Conservation (phyloP, 2,329 filamentous ascomycete species). For the Colletotrichum tamarilloi region DNA sequence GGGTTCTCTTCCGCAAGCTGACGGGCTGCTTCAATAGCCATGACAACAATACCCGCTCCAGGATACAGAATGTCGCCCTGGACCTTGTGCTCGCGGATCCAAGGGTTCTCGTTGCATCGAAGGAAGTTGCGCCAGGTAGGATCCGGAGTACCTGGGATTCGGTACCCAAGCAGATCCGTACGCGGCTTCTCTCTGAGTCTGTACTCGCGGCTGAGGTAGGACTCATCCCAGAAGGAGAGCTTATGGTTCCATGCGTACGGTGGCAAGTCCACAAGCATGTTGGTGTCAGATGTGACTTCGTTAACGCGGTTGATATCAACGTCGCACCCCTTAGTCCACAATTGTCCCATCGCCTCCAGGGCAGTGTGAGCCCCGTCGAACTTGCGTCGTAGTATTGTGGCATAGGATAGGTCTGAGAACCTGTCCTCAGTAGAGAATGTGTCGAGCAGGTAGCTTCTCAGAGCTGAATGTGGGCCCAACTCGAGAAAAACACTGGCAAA, state of each 20-base stretch:
- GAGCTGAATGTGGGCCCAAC: slow-evolving; percentile 27
- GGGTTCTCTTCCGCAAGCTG: slow-evolving; percentile 29
- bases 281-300: slow-evolving; percentile 2
- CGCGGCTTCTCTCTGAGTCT: slow-evolving; percentile 28
- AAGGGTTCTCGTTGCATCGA: slow-evolving; percentile 50
- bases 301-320: slow-evolving; percentile 39
- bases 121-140: slow-evolving; percentile 35
- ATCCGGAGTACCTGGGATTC: slow-evolving; percentile 4
- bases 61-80: slow-evolving; percentile 55
- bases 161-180: slow-evolving; percentile 33
- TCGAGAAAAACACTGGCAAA: slow-evolving; percentile 29
- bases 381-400: slow-evolving; percentile 26
- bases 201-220: slow-evolving; percentile 32
- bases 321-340: slow-evolving; percentile 49
- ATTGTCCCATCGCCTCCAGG: slow-evolving; percentile 46
- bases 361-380: slow-evolving; percentile 47
- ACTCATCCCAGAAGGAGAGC: slow-evolving; percentile 30
- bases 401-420: slow-evolving; percentile 22
- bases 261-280: slow-evolving; percentile 36
- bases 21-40: slow-evolving; percentile 39
- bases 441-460: slow-evolving; percentile 60
- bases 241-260: slow-evolving; percentile 38
- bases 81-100: slow-evolving; percentile 58
- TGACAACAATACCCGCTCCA: slow-evolving; percentile 47
- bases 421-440: slow-evolving; percentile 51